phyloP scores from a whole-genome alignment of 805 yeast genomes.

The Suhomyces kilbournensis region DNA sequence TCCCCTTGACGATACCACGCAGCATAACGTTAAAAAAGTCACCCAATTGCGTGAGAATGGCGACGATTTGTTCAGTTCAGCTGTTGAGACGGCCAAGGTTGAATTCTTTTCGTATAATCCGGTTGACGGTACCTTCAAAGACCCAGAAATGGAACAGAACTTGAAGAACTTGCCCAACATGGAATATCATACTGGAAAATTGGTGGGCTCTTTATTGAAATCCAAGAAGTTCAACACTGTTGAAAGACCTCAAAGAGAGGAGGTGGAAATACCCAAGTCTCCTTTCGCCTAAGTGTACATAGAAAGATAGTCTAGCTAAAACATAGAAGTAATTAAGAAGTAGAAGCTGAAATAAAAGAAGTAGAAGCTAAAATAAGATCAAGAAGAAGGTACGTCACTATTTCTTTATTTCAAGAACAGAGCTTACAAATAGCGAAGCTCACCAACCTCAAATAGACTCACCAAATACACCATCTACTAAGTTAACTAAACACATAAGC shows the following conservation, averaged over 20 bases:
- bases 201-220: conserved; percentile 19
- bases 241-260: conserved; percentile 20
- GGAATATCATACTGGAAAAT: conserved; percentile 25
- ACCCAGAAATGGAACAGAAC: conserved; percentile 21
- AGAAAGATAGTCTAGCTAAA: too few species aligned
- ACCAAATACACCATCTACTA: too few species aligned
- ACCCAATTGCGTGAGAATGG: conserved; percentile 48
- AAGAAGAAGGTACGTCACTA: too few species aligned
- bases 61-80: conserved; percentile 49
- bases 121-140: conserved; percentile 24
- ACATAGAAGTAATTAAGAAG: too few species aligned
- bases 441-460: too few species aligned
- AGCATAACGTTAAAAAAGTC: conserved; percentile 54
- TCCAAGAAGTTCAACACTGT: conserved; percentile 35
- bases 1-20: conserved; percentile 49
- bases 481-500: too few species aligned
- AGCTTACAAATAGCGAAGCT: too few species aligned
- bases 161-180: conserved; percentile 33
- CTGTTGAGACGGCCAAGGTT: conserved; percentile 52
- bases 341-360: too few species aligned
- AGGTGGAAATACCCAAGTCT: conserved; percentile 13
- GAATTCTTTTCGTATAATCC: conserved; percentile 36
- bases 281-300: conserved; percentile 9
- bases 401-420: too few species aligned
- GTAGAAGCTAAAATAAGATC: too few species aligned